phyloP scores from a whole-genome alignment of 306 rosid genomes.

The Astragalus membranaceus region DNA sequence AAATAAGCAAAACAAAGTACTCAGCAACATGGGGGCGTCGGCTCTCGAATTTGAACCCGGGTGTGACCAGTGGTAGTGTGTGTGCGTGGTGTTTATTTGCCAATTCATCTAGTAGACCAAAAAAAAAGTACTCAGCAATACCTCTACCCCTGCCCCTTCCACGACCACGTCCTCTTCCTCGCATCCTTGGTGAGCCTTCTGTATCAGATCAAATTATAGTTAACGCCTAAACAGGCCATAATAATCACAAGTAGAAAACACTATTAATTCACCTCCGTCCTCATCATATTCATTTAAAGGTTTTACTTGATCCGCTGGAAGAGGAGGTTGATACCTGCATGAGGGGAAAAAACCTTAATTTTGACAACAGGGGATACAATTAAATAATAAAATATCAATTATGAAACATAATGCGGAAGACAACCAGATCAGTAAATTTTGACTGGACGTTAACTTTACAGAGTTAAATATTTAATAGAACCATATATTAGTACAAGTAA shows the following conservation, averaged over 20 bases:
- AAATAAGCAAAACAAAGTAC: slow-evolving; percentile 16
- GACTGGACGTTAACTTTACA: neutral
- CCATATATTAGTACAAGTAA: neutral
- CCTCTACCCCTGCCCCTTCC: slow-evolving; percentile 79
- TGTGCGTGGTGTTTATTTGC: too few relatives aligned
- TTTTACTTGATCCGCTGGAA: slow-evolving; percentile 77
- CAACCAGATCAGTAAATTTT: neutral
- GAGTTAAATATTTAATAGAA: neutral
- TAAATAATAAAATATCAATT: neutral
- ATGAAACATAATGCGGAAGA: neutral
- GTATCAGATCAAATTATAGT: slow-evolving; percentile 22
- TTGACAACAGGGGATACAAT: neutral
- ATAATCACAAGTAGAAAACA: neutral
- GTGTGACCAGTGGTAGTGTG: too few relatives aligned
- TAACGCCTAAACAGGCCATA: neutral
- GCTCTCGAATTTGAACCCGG: too few relatives aligned
- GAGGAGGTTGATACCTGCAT: slow-evolving; percentile 76
- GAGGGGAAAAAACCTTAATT: neutral
- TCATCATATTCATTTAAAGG: slow-evolving; percentile 69
- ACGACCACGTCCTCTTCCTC: slow-evolving; percentile 56
- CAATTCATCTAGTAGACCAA: too few relatives aligned
- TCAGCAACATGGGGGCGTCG: too few relatives aligned
- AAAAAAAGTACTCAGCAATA: slow-evolving; percentile 16
- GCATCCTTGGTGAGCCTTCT: slow-evolving; percentile 65
- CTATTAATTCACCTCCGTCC: slow-evolving; percentile 55